Base-by-base conservation (phyloP, 2,329 filamentous ascomycete species). In the Aspergillus sclerotialis region DNA sequence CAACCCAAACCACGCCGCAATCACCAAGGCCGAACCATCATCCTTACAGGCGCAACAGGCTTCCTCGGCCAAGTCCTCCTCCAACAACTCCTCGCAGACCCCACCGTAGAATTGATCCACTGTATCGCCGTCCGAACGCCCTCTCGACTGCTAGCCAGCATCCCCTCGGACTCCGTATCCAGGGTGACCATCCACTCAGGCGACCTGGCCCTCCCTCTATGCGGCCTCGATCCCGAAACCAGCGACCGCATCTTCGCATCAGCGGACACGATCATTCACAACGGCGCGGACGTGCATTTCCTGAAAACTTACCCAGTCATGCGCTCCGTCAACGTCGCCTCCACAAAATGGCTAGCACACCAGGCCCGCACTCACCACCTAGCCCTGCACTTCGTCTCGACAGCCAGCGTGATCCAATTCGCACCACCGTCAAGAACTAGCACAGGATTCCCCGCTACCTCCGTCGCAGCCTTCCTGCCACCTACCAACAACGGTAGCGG, bases 301-400 rank as follows among this genome's bases (percentile, higher is more conserved):
- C 50, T 48, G 46, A 50, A 59, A 14, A 48, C 37, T 29, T 61
- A 60, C 36, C 35, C 47, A 9, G 36, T 42, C 0, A 47, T 61
- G 12, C 53, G 48, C 2, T 17, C 40, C 6, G 40, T 43, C 8
- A 61, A 58, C 33, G 46, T 58, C 2, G 33, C 36, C 14, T 43
- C 56, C 1, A 57, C 50, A 1, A 40, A 43, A 12, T 47, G 46
- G 19, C 45, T 61, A 3, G 43, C 43, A 16, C 44, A 39, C 17
- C 37, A 57, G 8, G 45, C 50, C 7, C 30, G 47, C 8, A 40
- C 40, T 6, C 39, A 46, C 3, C 30, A 32, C 2, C 39, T 56
- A 11, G 55, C 56, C 1, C 45, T 61, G 14, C 57, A 52, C 37
- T 58, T 51, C 33, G 40, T 58, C n/a, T n/a, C n/a, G n/a, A n/a